These are phyloP conservation scores for Globisporangium okanoganense DNA, from an alignment of 352 stramenopile species.

Conservation along the genomic window DNA sequence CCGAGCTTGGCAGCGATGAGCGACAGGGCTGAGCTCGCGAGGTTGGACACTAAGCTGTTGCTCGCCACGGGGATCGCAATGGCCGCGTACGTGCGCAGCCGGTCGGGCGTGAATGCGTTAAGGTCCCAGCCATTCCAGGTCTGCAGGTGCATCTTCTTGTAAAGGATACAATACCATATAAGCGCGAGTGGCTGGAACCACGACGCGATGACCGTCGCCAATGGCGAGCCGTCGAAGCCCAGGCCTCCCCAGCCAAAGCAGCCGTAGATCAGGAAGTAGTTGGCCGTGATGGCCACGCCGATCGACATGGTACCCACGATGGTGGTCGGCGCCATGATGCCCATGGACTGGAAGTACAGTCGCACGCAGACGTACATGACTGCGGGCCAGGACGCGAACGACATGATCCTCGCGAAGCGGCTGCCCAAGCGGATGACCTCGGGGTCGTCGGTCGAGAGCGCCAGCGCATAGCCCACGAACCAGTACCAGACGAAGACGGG, in stretches of 20 bases:
- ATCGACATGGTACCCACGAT: constrained; percentile 72
- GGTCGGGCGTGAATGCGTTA: constrained; percentile 47
- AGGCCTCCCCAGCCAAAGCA: constrained; percentile 51
- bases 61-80: constrained; percentile 59
- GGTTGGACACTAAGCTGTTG: constrained; percentile 67
- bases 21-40: constrained; percentile 66
- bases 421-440: constrained; percentile 63
- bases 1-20: constrained; percentile 69
- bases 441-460: constrained; percentile 53
- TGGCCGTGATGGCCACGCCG: constrained; percentile 48
- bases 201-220: constrained; percentile 70
- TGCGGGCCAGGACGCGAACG: constrained; percentile 67
- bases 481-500: constrained; percentile 40
- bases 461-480: constrained; percentile 45
- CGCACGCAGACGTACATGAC: constrained; percentile 73
- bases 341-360: constrained; percentile 84
- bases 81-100: constrained; percentile 56
- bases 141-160: constrained; percentile 67
- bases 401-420: constrained; percentile 73
- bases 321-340: constrained; percentile 71
- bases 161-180: constrained; percentile 70
- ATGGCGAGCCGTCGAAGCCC: constrained; percentile 73
- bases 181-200: constrained; percentile 79
- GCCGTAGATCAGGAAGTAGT: constrained; percentile 66
- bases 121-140: constrained; percentile 71